A percentile compares a stretch with the other conserved stretches of the same genome.
Evolutionary conservation across 2,329 filamentous ascomycete genomes (phyloP).

Genomic region (Colletotrichum destructivum): DNA sequence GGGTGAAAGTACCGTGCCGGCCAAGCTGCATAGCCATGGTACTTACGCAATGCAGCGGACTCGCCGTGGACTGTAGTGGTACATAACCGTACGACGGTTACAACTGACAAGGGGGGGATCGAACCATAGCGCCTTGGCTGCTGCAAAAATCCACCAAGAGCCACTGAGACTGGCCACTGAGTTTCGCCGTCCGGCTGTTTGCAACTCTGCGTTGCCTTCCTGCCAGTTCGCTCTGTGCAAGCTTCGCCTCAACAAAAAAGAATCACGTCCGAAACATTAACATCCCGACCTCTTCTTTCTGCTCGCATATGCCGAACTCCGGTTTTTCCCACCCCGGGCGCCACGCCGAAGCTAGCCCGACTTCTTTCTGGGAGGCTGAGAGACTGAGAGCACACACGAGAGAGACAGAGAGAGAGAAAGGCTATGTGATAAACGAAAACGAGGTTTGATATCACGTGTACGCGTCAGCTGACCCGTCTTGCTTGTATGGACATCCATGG

Average conservation of each 20-base stretch:
- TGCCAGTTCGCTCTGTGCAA: background rate
- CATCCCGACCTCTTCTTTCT: background rate
- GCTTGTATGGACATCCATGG: background rate
- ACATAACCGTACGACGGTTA: background rate
- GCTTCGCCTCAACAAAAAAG: constrained; percentile 35
- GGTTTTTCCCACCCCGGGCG: background rate
- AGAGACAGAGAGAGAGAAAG: too few species aligned
- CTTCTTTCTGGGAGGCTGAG: background rate
- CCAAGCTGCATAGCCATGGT: constrained; percentile 35
- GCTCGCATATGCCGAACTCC: constrained; percentile 4
- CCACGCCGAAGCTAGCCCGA: constrained; percentile 14
- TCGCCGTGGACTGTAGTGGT: constrained; percentile 13
- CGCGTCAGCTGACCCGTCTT: constrained; percentile 34
- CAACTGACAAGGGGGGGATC: constrained; percentile 1
- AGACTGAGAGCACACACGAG: background rate
- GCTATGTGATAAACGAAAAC: too few species aligned
- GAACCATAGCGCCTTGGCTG: constrained; percentile 34
- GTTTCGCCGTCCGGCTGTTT: constrained; percentile 32
- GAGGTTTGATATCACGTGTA: constrained; percentile 40
- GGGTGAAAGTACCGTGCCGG: constrained; percentile 28
- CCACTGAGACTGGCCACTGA: constrained; percentile 17
- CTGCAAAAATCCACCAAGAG: constrained; percentile 28
- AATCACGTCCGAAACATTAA: constrained; percentile 18
- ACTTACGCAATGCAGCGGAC: constrained; percentile 37
- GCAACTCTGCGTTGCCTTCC: constrained; percentile 7